These are phyloP conservation scores for Cercospora sojina DNA, from an alignment of 2,329 filamentous ascomycete species.

Conservation along the genomic window DNA sequence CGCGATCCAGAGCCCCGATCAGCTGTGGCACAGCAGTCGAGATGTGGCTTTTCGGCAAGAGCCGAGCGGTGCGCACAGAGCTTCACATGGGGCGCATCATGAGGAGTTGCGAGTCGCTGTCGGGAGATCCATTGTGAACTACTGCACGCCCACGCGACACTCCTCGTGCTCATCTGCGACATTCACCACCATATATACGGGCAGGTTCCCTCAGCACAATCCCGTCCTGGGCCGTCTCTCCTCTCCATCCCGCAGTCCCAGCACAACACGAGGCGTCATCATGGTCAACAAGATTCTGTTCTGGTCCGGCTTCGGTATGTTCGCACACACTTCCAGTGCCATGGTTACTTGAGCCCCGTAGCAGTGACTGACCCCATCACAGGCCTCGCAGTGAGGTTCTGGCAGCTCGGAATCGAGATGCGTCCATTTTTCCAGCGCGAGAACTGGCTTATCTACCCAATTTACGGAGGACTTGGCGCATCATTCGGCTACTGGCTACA, in stretches of 20 bases:
- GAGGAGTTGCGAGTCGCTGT: not conserved
- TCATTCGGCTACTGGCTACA: constrained; percentile 97
- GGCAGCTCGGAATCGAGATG: constrained; percentile 99
- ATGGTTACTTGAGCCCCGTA: not conserved
- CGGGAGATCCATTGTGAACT: not conserved
- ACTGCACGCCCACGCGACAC: not conserved
- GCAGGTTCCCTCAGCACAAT: constrained; percentile 14
- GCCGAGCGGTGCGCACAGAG: not conserved
- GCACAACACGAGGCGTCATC: constrained; percentile 25
- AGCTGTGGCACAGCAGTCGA: not conserved
- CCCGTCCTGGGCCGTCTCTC: not conserved
- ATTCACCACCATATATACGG: not conserved
- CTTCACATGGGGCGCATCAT: constrained; percentile 3
- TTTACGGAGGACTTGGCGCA: constrained; percentile 80
- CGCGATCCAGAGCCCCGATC: not conserved
- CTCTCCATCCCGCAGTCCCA: not conserved
- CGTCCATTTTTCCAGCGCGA: constrained; percentile 84
- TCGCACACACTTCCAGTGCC: not conserved
- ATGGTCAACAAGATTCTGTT: constrained; percentile 66
- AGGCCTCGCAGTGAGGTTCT: constrained; percentile 90
- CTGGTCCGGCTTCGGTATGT: constrained; percentile 85
- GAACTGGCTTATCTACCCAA: constrained; percentile 86
- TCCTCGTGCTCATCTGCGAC: not conserved
- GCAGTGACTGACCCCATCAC: constrained; percentile 17
- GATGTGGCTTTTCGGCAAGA: not conserved